Evolutionary conservation across 768 basidiomycete species (phyloP), one percentile per base, ranked within the genome.

Genomic region (Fomitopsis serialis): DNA sequence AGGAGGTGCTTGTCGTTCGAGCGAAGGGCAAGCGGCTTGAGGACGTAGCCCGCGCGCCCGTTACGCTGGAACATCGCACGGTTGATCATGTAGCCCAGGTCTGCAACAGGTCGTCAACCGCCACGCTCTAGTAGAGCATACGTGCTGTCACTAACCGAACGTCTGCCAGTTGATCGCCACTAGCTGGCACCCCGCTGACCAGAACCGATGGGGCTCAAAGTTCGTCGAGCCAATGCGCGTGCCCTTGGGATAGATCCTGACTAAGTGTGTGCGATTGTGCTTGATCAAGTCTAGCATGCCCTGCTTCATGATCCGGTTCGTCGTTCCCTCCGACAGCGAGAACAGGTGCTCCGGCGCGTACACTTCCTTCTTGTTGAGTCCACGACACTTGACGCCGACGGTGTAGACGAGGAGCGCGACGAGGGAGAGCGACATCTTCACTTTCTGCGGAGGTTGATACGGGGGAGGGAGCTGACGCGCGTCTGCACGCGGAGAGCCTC

Each of bases 161-260:
- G 94, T 98, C 70, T 99, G 96, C 93, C 94, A 98, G 68, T 99
- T 99, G 51, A 99, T 78, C 8, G 96, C 93, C 0, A 94, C 93
- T 5, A 98, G 70, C 67, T 98, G 95, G 12, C 84, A 80, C 0
- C 96, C 96, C 2, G 84, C 84, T 0, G 84, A 82, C 96, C 96
- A 99, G 65, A 84, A 94, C 17, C 84, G 78, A 68, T 93, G 85
- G 7, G 95, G 95, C 56, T 88, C 79, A 61, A 87, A 98, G 63
- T 98, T 98, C 22, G 84, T 84, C 58, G 89, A 93, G 54, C 75
- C 85, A 32, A 98, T 74, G 36, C 95, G 72, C 25, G 76, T 82
- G 0, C 91, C 93, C 61, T 86, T 87, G 0, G 95, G 95, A 64
- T 98, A 98, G 8, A 87, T 81, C 56, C 95, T 72, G 11, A 92